Percentiles rank a stretch among this genome's conserved stretches.
Conservation (phyloP, 2,329 filamentous ascomycete species). For the Penicillium rolfsii region DNA sequence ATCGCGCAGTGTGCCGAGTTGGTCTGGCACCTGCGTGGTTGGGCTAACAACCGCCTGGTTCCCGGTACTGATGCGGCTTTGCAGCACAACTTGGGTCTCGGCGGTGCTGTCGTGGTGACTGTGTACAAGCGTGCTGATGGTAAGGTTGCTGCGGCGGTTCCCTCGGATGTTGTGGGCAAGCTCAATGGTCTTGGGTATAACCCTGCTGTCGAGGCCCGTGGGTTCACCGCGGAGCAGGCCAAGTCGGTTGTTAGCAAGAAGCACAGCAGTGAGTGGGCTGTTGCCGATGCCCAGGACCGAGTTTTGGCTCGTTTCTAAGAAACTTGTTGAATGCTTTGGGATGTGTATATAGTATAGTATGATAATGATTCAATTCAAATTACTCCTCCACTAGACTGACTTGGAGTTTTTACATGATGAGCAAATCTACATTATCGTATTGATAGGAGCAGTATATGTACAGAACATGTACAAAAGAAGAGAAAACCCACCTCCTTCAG, state of each 20-base stretch:
- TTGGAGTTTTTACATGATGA: not conserved
- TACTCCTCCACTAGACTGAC: not conserved
- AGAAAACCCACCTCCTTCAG: not conserved
- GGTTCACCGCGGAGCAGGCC: conserved; percentile 77
- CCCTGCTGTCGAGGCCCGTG: conserved; percentile 84
- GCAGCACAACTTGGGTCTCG: conserved; percentile 91
- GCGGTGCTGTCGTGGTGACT: conserved; percentile 86
- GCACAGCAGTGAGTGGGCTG: conserved; percentile 70
- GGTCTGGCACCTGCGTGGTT: conserved; percentile 92
- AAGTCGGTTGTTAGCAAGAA: conserved; percentile 72
- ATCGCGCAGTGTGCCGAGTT: conserved; percentile 93
- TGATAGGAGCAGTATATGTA: not conserved
- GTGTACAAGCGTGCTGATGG: conserved; percentile 87
- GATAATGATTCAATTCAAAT: conserved; percentile 11
- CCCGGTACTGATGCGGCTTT: conserved; percentile 71
- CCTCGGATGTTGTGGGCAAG: conserved; percentile 66
- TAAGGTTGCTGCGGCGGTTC: conserved; percentile 61
- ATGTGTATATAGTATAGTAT: conserved; percentile 22
- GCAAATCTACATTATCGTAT: not conserved
- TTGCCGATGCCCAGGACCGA: conserved; percentile 74
- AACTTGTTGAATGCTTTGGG: not conserved
- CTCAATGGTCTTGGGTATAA: conserved; percentile 80
- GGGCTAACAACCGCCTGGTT: conserved; percentile 86
- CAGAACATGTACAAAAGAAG: conserved; percentile 8
- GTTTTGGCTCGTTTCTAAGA: conserved; percentile 69